Evolutionary conservation across 768 basidiomycete genomes (phyloP).

Genomic region (Ramaria sp.): DNA sequence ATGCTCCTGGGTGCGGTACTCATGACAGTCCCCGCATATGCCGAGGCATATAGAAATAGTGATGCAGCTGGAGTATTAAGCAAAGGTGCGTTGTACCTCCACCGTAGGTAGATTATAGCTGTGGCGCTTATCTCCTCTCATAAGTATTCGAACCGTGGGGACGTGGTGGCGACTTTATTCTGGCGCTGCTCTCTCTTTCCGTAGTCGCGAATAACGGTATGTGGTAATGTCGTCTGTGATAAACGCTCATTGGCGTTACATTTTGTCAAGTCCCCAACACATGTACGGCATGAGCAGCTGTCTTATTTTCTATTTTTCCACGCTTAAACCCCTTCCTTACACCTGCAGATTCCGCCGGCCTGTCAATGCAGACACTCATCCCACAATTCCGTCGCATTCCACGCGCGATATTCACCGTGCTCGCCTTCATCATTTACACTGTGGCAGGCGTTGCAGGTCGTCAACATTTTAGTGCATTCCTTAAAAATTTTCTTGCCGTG

Average conservation of each 20-base stretch:
- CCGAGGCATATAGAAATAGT: constrained; percentile 28
- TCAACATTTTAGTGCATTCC: constrained; percentile 28
- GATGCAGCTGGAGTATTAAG: constrained; percentile 34
- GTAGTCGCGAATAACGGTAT: constrained; percentile 22
- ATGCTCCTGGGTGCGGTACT: constrained; percentile 27
- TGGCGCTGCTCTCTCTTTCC: constrained; percentile 33
- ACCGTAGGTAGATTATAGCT: neutral
- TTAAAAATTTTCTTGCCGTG: constrained; percentile 1
- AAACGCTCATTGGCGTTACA: neutral
- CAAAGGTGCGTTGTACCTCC: constrained; percentile 24
- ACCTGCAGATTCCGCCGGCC: constrained; percentile 36
- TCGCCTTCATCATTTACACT: constrained; percentile 30
- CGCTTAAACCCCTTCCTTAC: constrained; percentile 2
- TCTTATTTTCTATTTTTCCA: neutral
- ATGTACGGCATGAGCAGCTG: neutral
- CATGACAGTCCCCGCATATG: constrained; percentile 33
- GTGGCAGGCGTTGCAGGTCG: constrained; percentile 31
- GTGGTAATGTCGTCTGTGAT: constrained; percentile 9
- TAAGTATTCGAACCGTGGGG: constrained; percentile 25
- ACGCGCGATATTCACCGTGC: constrained; percentile 34
- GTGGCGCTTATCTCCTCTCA: neutral
- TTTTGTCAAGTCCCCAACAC: neutral
- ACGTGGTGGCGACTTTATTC: constrained; percentile 30
- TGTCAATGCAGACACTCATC: constrained; percentile 35
- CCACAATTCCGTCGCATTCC: constrained; percentile 33